Conservation (phyloP, 495 filamentous ascomycete species). For the Penicillium angulare region DNA sequence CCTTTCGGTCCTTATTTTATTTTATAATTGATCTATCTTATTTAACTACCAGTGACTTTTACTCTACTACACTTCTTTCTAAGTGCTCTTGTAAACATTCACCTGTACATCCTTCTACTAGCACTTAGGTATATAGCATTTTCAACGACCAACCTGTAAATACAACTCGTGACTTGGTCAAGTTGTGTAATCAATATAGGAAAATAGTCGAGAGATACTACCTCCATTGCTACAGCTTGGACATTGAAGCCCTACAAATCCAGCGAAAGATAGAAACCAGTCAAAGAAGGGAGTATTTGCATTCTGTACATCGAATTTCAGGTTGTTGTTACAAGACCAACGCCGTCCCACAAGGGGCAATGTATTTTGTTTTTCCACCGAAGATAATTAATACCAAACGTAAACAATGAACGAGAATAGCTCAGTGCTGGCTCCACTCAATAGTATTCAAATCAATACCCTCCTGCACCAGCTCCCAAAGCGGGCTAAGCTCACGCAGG, state of each 20-base stretch:
- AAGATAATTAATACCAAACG: conserved; percentile 19
- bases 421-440: conserved; percentile 82
- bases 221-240: neutral
- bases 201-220: too few species aligned
- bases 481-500: conserved; percentile 88
- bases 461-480: conserved; percentile 99
- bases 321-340: conserved; percentile 29
- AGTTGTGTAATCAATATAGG: too few species aligned
- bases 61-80: too few species aligned
- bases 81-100: too few species aligned
- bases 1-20: too few species aligned
- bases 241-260: neutral
- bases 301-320: conserved; percentile 31
- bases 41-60: too few species aligned
- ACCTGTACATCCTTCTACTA: too few species aligned
- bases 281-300: conserved; percentile 20
- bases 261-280: neutral
- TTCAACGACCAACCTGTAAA: too few species aligned
- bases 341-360: conserved; percentile 31
- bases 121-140: too few species aligned
- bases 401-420: conserved; percentile 4
- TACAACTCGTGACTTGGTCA: too few species aligned
- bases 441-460: conserved; percentile 94
- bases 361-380: conserved; percentile 16
- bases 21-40: too few species aligned